Base-by-base conservation (phyloP, 768 basidiomycete species). In the Leccinum longicurvipes region DNA sequence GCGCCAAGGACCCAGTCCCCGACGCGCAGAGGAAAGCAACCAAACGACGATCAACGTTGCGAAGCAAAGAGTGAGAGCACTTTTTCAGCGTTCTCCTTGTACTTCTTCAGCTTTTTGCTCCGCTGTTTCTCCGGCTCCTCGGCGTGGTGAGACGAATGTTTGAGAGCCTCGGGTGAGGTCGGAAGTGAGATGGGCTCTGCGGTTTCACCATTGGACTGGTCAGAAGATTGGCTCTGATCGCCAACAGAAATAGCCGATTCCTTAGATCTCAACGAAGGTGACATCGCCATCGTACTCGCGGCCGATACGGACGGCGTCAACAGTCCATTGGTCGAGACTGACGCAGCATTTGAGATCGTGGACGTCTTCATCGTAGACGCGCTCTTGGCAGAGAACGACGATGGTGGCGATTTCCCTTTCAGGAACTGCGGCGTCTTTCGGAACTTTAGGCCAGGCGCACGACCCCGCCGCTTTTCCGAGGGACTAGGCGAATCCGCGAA, bases 1-100 rank as follows among this genome's bases (percentile, higher is more conserved):
- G 54, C 58, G 55, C 34, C 59, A 60, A 62, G 61, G 64, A 65
- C 54, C 68, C 70, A 60, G 64, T 58, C 67, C 63, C 52, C 55
- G 31, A 60, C 54, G 54, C 59, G 21, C 17, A 47, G 17, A 44
- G 24, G 48, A 50, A 29, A 27, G 32, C 11, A 25, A 60, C 19
- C 19, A 41, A 10, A 41, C 11, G 65, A 70, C 47, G 69, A 65
- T 64, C 79, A 81, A 55, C 81, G 86, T 57, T 87, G 86, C 25
- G 87, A 82, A 42, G 86, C 86, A 71, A 93, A 92, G 60, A 93
- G 75, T 29, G 89, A 89, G 55, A 93, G 78, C 53, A 93, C 81
- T 61, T 92, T 92, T 76, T 91, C 90, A 3, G 91, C 89, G 58
- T 86, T 87, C 67, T 91, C 86, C 74, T 91, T 92, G 76, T 90